Conservation (phyloP, 1,284 basidiomycete species). For the Mycosarcoma mackinlayi region DNA sequence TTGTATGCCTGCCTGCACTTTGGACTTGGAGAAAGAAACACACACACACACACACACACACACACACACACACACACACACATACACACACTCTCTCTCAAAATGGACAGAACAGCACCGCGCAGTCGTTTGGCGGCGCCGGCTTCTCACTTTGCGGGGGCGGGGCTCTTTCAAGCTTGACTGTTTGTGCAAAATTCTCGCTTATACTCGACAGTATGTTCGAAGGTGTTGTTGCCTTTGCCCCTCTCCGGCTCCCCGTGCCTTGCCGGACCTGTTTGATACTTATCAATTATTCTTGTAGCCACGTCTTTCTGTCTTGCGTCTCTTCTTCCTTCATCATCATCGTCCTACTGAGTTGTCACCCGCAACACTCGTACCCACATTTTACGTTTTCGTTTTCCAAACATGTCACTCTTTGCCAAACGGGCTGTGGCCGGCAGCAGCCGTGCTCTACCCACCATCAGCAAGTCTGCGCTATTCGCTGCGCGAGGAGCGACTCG, state of each 20-base stretch:
- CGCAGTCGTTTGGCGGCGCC: not conserved
- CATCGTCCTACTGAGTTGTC: not conserved
- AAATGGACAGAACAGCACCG: not conserved
- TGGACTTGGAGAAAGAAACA: too few relatives aligned
- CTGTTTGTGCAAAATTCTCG: conserved; percentile 2
- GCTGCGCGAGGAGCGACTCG: conserved; percentile 28
- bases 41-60: not conserved
- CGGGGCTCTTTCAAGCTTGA: not conserved
- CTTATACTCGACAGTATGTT: conserved; percentile 3
- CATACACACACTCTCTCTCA: too few relatives aligned
- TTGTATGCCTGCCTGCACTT: too few relatives aligned
- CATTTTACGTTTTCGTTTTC: too few relatives aligned
- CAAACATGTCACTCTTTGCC: conserved; percentile 47
- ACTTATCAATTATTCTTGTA: not conserved
- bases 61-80: not conserved
- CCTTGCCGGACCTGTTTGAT: not conserved
- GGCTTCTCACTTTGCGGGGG: conserved; percentile 12
- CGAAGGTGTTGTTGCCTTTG: too few relatives aligned
- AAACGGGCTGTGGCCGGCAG: conserved; percentile 38
- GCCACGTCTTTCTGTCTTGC: not conserved
- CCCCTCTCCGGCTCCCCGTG: not conserved
- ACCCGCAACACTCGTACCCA: too few relatives aligned
- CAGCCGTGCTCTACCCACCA: conserved; percentile 33
- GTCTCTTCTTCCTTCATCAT: conserved; percentile 1
- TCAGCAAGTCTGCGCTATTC: conserved; percentile 16